These are phyloP conservation scores for Beta lomatogona DNA, from an alignment of 179 eudicot species.

Conservation along the genomic window DNA sequence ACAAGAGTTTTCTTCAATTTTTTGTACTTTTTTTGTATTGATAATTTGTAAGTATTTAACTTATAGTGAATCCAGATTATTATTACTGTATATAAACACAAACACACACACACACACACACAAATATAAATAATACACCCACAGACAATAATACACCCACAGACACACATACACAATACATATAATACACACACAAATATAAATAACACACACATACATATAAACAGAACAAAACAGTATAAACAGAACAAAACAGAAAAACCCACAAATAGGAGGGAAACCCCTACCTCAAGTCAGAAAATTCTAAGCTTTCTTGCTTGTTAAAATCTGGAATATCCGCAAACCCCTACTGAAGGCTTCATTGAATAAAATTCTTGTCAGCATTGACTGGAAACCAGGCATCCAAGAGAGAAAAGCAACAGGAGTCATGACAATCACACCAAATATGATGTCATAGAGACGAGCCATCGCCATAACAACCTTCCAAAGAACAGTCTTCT, in stretches of 20 bases:
- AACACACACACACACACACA: too few relatives aligned
- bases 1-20: too few relatives aligned
- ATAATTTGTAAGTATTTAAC: too few relatives aligned
- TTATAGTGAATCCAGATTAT: too few relatives aligned
- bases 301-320: slow-evolving; percentile 56
- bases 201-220: too few relatives aligned
- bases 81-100: too few relatives aligned
- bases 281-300: slow-evolving; percentile 22
- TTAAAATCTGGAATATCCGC: slow-evolving; percentile 68
- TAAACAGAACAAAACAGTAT: background rate
- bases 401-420: slow-evolving; percentile 83
- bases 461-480: slow-evolving; percentile 71
- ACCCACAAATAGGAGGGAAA: background rate
- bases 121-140: too few relatives aligned
- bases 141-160: too few relatives aligned
- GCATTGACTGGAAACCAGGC: slow-evolving; percentile 95
- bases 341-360: slow-evolving; percentile 89
- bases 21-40: too few relatives aligned
- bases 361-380: slow-evolving; percentile 86
- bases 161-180: too few relatives aligned
- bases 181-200: too few relatives aligned
- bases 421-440: slow-evolving; percentile 75
- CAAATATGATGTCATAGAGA: slow-evolving; percentile 78
- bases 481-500: slow-evolving; percentile 57
- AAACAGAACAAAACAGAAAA: background rate